Conservation (phyloP, 1,139 yeast genomes). For the Sugiyamaella paludigena region DNA sequence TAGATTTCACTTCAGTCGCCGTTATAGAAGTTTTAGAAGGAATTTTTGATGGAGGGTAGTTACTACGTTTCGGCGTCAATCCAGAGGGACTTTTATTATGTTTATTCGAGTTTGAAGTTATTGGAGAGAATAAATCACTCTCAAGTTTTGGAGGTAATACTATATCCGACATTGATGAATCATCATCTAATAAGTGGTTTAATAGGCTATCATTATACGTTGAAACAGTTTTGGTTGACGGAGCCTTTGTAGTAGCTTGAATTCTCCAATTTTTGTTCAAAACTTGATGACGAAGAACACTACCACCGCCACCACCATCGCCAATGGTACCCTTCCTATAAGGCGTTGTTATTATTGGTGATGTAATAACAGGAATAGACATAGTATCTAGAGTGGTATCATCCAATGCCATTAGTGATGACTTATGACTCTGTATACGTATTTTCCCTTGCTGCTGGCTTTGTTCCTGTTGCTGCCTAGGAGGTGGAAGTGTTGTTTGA, state of each 20-base stretch:
- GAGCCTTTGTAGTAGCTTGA: conserved; percentile 36
- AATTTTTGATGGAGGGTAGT: neutral
- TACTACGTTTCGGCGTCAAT: conserved; percentile 2
- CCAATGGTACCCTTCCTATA: neutral
- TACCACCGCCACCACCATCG: neutral
- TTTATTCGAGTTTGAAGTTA: neutral
- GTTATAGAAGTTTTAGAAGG: neutral
- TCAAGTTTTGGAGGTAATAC: conserved; percentile 25
- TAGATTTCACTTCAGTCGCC: neutral
- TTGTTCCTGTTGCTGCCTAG: conserved; percentile 1
- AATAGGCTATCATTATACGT: conserved; percentile 8
- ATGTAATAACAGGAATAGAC: neutral
- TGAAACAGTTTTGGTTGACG: conserved; percentile 6
- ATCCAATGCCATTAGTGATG: neutral
- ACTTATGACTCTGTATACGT: neutral
- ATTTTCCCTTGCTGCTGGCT: neutral
- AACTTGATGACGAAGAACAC: conserved; percentile 37
- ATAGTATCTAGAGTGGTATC: neutral
- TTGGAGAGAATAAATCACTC: conserved; percentile 21
- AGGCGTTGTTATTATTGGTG: conserved; percentile 1
- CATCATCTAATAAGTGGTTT: conserved; percentile 16
- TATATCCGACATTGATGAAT: conserved; percentile 23
- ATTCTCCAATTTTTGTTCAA: conserved; percentile 38
- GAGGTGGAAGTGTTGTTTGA: conserved; percentile 4
- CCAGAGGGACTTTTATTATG: conserved; percentile 9